Conservation (phyloP, 83 land plant genomes). For the Thuja plicata region DNA sequence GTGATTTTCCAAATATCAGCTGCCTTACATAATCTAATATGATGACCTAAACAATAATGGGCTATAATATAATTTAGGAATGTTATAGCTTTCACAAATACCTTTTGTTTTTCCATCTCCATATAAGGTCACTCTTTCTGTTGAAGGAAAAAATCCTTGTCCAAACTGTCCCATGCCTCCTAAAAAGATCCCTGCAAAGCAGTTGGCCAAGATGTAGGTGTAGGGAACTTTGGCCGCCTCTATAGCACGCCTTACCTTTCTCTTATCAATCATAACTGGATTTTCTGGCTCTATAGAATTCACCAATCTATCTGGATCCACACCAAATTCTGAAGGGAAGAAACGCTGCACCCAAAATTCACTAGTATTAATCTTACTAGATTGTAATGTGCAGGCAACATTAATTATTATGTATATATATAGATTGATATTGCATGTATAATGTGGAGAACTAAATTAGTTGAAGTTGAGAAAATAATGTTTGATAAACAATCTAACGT, state of each 20-base stretch:
- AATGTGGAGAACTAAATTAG: background rate
- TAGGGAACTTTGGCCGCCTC: conserved; percentile 36
- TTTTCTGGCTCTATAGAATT: conserved; percentile 20
- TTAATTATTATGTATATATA: too few relatives aligned
- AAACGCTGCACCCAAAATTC: conserved; percentile 20
- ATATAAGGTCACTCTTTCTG: conserved; percentile 23
- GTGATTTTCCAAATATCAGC: background rate
- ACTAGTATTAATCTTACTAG: background rate
- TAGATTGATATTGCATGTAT: background rate
- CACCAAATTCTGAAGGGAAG: conserved; percentile 56
- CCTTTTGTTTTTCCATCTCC: conserved; percentile 31
- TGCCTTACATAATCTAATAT: background rate
- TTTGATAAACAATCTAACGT: background rate
- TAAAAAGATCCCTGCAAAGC: conserved; percentile 27
- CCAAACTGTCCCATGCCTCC: conserved; percentile 22
- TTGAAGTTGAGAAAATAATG: background rate
- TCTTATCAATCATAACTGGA: conserved; percentile 26
- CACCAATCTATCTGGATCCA: conserved; percentile 28
- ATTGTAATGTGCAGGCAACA: background rate
- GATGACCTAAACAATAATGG: background rate
- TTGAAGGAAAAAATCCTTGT: conserved; percentile 24
- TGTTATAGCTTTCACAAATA: conserved; percentile 9
- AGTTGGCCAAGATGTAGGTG: conserved; percentile 38
- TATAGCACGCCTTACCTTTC: conserved; percentile 26
- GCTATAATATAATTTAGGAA: background rate